Evolutionary conservation across 495 filamentous ascomycete species (phyloP).

Genomic region (Neurospora sp.): DNA sequence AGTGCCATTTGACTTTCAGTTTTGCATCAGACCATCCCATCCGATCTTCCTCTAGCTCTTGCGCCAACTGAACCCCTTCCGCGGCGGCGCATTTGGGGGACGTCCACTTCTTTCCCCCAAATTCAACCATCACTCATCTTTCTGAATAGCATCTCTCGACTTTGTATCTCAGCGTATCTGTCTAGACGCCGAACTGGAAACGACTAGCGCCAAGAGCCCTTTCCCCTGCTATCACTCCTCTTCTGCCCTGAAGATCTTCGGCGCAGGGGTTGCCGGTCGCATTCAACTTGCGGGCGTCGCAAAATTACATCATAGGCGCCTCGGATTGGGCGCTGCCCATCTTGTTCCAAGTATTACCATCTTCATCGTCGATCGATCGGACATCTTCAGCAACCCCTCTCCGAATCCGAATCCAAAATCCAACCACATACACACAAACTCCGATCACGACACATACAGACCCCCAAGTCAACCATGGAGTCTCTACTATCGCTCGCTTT

Average conservation of each 20-base stretch:
- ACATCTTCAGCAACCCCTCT: neutral
- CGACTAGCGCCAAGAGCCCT: neutral
- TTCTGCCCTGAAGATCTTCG: neutral
- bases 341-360: neutral
- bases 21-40: neutral
- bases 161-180: neutral
- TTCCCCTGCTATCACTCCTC: neutral
- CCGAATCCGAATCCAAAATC: neutral
- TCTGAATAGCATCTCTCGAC: neutral
- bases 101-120: neutral
- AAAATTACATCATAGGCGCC: neutral
- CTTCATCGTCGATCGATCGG: neutral
- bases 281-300: neutral
- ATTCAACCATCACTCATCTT: neutral
- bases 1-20: neutral
- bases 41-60: neutral
- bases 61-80: neutral
- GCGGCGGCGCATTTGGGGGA: neutral
- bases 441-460: neutral
- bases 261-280: neutral
- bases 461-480: conserved; percentile 54
- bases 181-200: neutral
- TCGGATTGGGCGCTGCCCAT: neutral
- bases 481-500: conserved; percentile 85
- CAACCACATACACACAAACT: neutral